These are phyloP conservation scores for Ilyonectria mors-panacis DNA, from an alignment of 2,329 filamentous ascomycete species.

Conservation along the genomic window DNA sequence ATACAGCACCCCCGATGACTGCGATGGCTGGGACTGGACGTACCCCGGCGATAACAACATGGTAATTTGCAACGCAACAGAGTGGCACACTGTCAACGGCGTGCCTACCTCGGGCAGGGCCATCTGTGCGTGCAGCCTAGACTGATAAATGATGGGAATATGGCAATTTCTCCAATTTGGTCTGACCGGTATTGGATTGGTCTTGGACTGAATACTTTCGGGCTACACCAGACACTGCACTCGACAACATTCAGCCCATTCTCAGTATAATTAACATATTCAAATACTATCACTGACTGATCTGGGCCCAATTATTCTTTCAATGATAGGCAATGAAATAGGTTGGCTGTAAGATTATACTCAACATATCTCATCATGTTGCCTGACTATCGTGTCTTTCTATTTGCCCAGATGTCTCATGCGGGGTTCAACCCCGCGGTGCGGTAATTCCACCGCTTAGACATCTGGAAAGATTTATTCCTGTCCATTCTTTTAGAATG, in stretches of 20 bases:
- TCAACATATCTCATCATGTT: background rate
- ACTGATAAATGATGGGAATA: background rate
- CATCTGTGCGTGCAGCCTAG: background rate
- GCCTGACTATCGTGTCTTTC: background rate
- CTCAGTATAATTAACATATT: too few species aligned
- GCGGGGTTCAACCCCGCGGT: too few species aligned
- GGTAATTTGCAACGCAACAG: conserved; percentile 3
- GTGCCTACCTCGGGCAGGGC: conserved; percentile 1
- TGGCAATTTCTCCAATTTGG: background rate
- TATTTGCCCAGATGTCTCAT: background rate
- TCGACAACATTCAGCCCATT: too few species aligned
- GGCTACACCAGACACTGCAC: too few species aligned
- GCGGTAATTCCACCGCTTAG: too few species aligned
- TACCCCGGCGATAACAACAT: conserved; percentile 12
- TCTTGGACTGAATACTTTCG: background rate
- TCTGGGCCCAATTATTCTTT: too few species aligned
- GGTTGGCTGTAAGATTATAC: background rate
- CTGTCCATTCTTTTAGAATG: too few species aligned
- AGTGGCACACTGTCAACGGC: conserved; percentile 12
- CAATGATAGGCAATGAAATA: too few species aligned
- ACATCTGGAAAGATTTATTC: too few species aligned
- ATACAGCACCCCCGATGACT: conserved; percentile 6
- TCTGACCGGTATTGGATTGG: too few species aligned
- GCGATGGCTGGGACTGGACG: conserved; percentile 9
- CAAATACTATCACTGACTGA: too few species aligned